phyloP scores from a whole-genome alignment of 192 early-diverging fungal species.

The Rhizophagus prolifer region DNA sequence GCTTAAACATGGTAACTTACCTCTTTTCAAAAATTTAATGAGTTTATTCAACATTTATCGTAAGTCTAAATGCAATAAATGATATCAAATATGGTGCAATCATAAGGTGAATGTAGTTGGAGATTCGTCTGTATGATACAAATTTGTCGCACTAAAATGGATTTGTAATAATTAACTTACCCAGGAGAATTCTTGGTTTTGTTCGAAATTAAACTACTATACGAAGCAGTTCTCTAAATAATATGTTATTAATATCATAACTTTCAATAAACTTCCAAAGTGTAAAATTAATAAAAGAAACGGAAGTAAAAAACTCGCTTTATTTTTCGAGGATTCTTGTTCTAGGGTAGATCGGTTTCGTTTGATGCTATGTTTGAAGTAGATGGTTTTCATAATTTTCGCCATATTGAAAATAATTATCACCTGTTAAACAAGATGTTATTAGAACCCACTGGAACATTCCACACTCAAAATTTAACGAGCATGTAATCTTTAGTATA shows the following conservation, averaged over 20 bases:
- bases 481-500: too few species aligned
- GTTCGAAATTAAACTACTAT: background rate
- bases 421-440: background rate
- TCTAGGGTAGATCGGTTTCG: background rate
- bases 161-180: background rate
- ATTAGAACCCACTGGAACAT: background rate
- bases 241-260: background rate
- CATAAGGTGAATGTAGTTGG: conserved; percentile 62
- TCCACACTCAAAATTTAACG: too few species aligned
- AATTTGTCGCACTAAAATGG: background rate
- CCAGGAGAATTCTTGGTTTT: background rate
- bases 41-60: too few species aligned
- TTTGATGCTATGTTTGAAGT: background rate
- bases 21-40: too few species aligned
- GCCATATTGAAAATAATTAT: background rate
- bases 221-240: background rate
- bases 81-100: conserved; percentile 84
- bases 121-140: conserved; percentile 23
- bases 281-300: background rate
- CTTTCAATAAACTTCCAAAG: background rate
- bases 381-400: background rate
- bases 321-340: background rate
- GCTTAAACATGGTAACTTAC: too few species aligned
- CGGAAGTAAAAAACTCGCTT: background rate
- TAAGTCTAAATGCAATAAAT: too few species aligned